phyloP scores from a whole-genome alignment of 164 flowering plant genomes.

The Vitis rotundifolia region DNA sequence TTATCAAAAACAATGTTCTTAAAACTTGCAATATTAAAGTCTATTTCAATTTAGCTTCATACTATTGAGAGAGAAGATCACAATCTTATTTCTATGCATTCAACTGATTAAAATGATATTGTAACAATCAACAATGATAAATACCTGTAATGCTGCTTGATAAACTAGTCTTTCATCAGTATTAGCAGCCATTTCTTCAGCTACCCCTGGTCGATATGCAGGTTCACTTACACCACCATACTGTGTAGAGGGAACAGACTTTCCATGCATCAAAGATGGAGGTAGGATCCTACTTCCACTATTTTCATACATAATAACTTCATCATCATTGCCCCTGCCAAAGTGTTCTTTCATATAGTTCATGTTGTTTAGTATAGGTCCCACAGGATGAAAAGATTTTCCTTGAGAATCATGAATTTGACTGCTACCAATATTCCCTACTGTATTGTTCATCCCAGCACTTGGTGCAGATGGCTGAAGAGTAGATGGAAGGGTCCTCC shows the following conservation, averaged over 20 bases:
- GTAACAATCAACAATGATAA: neutral
- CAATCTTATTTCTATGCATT: neutral
- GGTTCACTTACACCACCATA: constrained; percentile 46
- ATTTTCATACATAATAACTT: constrained; percentile 35
- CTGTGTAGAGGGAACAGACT: constrained; percentile 29
- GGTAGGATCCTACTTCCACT: constrained; percentile 57
- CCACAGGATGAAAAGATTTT: constrained; percentile 24
- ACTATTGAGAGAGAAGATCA: neutral
- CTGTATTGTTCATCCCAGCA: constrained; percentile 19
- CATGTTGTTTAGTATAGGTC: constrained; percentile 24
- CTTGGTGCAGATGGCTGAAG: constrained; percentile 29
- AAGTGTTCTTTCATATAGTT: constrained; percentile 26
- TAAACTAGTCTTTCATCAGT: constrained; percentile 75
- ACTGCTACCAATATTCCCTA: constrained; percentile 34
- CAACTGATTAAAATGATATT: neutral
- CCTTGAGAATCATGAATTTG: constrained; percentile 27
- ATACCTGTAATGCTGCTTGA: constrained; percentile 89
- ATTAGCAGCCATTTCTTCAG: constrained; percentile 54
- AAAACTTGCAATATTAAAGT: no score
- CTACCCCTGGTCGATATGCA: constrained; percentile 30
- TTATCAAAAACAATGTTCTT: no score
- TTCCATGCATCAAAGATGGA: constrained; percentile 55
- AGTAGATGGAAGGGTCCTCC: constrained; percentile 59
- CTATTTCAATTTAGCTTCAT: neutral
- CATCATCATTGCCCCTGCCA: constrained; percentile 35